These are phyloP conservation scores for Cladobotryum protrusum DNA, from an alignment of 2,329 filamentous ascomycete genomes.

Conservation along the genomic window DNA sequence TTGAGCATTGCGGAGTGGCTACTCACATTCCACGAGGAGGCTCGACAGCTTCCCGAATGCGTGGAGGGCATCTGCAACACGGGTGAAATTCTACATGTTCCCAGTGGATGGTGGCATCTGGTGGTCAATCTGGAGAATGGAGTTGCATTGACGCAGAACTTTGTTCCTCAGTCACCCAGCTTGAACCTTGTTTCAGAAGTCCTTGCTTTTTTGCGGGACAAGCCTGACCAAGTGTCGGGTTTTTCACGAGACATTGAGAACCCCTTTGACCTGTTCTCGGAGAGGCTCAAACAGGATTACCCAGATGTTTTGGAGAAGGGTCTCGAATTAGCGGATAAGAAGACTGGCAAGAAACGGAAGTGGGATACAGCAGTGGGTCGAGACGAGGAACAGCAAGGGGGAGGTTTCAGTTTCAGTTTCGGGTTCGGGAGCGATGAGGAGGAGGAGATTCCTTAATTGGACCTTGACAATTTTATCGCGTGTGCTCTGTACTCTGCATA, in stretches of 20 bases:
- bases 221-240: conserved; percentile 79
- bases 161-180: conserved; percentile 62
- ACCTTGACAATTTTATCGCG: too few relatives aligned
- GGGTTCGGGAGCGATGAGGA: conserved; percentile 46
- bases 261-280: conserved; percentile 69
- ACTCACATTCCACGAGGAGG: conserved; percentile 79
- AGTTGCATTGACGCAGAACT: conserved; percentile 92
- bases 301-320: conserved; percentile 64
- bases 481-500: too few relatives aligned
- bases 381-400: conserved; percentile 27
- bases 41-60: conserved; percentile 68
- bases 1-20: conserved; percentile 97
- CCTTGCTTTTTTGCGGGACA: conserved; percentile 73
- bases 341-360: conserved; percentile 65
- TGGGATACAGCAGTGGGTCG: conserved; percentile 70
- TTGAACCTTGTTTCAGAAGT: conserved; percentile 62
- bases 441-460: conserved; percentile 32
- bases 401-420: conserved; percentile 45
- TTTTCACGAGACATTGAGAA: conserved; percentile 67
- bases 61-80: conserved; percentile 76
- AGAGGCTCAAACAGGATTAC: conserved; percentile 55
- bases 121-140: conserved; percentile 82
- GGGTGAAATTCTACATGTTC: conserved; percentile 87
- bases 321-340: conserved; percentile 58
- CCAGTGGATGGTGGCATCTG: conserved; percentile 93